Evolutionary conservation across 2,329 filamentous ascomycete genomes (phyloP).

Genomic region (Hypoxylon sp.): DNA sequence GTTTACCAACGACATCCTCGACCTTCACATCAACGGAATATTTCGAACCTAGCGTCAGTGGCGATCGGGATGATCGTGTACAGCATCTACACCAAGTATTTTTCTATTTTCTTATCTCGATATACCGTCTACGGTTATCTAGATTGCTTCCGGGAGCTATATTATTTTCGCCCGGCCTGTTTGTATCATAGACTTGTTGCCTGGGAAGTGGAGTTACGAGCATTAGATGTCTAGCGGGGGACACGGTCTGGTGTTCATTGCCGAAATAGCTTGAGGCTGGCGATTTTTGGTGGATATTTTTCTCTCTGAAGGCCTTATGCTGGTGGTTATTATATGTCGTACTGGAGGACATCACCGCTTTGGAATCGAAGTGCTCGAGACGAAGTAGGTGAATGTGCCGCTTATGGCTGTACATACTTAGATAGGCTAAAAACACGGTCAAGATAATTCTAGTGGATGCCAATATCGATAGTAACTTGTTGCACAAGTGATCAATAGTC

Average conservation of each 20-base stretch:
- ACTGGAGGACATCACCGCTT: constrained; percentile 48
- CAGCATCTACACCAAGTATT: constrained; percentile 38
- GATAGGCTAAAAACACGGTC: constrained; percentile 44
- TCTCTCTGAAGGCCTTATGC: constrained; percentile 28
- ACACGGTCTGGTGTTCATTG: constrained; percentile 25
- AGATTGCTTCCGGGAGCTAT: constrained; percentile 21
- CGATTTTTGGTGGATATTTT: constrained; percentile 35
- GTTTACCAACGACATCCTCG: constrained; percentile 20
- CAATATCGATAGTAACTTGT: background rate
- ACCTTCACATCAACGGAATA: constrained; percentile 1
- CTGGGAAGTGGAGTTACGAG: constrained; percentile 49
- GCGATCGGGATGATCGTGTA: constrained; percentile 6
- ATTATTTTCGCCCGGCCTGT: constrained; percentile 33
- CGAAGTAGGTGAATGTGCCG: constrained; percentile 47
- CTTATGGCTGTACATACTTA: constrained; percentile 49
- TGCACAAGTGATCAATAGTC: background rate
- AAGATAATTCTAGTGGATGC: constrained; percentile 13
- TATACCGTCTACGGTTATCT: constrained; percentile 34
- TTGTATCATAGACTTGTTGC: constrained; percentile 52
- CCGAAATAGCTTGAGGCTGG: constrained; percentile 32
- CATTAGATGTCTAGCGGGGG: constrained; percentile 44
- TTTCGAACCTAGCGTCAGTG: constrained; percentile 22
- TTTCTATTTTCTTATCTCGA: constrained; percentile 30
- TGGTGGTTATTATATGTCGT: constrained; percentile 35
- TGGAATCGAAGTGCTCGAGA: constrained; percentile 58